Base-by-base conservation (phyloP, 208 protist species). In the Wallacemonas sp. region DNA sequence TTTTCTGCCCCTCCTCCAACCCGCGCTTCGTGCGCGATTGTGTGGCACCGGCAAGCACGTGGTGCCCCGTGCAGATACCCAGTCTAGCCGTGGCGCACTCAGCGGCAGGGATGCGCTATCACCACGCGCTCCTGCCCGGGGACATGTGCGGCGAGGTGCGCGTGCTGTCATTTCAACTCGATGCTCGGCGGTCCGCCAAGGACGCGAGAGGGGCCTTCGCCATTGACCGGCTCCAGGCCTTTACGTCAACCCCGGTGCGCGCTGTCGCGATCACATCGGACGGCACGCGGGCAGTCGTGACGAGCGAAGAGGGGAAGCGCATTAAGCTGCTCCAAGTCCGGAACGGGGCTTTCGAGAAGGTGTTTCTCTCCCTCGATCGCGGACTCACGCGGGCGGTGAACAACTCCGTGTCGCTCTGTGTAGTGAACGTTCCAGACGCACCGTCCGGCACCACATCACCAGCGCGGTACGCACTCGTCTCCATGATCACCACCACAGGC, bases 191-290 rank as follows among this genome's bases (percentile, higher is more conserved):
- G 15, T 3, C 32, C 30, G 4, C 32, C 50, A 19, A 8, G 9
- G 30, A 3, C 8, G 50, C 6, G 8, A 39, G 24, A 26, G 50
- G 30, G n/a, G 13, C 13, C 30, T 57, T 57, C n/a, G 21, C 50
- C 4, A 32, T 57, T 10, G 50, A 57, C 22, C 67, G 76, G 27
- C 45, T 38, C 10, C 62, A 57, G 50, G 29, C 32, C 15, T 57
- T 57, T 21, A 39, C 50, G 2, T 30, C n/a, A 3, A 57, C 78
- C 34, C 65, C 78, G 3, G 65, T 91, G 30, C 76, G 80, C 41
- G 73, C 73, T 30, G 79, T 91, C 58, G 67, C 81, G 32, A 80
- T 88, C 62, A 83, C 76, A 8, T 38, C 73, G 10, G 81, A 91
- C 48, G 85, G 85, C 26, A 66, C 53, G 21, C 75, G 64, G 41